A percentile compares a stretch with the other conserved stretches of the same genome.
Conservation (phyloP, 257 asterid genomes). For the Ilex aquifolium region DNA sequence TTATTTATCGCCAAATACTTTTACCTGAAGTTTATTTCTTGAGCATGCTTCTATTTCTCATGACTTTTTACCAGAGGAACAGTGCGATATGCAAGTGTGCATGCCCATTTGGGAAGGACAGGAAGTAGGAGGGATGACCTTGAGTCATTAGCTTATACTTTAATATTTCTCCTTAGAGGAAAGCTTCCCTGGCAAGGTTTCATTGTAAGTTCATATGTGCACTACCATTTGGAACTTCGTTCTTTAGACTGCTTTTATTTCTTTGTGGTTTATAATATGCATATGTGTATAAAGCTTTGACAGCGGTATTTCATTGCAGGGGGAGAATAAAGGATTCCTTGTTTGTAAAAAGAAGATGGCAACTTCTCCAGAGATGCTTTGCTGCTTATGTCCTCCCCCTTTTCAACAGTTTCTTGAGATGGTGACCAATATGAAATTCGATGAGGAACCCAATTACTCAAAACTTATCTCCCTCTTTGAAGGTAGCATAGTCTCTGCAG, state of each 20-base stretch:
- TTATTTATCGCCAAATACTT: too few relatives aligned
- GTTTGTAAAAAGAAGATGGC: constrained; percentile 98
- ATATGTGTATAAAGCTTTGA: too few relatives aligned
- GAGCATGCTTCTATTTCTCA: too few relatives aligned
- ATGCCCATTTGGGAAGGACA: constrained; percentile 97
- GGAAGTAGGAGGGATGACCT: constrained; percentile 99
- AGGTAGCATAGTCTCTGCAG: constrained; percentile 78
- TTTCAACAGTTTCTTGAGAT: constrained; percentile 87
- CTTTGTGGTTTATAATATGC: too few relatives aligned
- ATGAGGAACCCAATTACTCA: constrained; percentile 97
- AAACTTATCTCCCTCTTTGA: constrained; percentile 79
- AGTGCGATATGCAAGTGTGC: constrained; percentile 98
- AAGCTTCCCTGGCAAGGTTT: constrained; percentile 95
- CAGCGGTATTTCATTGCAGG: constrained; percentile 32
- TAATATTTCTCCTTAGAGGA: constrained; percentile 87
- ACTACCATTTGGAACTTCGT: too few relatives aligned
- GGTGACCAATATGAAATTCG: constrained; percentile 94
- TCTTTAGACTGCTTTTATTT: too few relatives aligned
- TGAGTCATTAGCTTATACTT: constrained; percentile 87
- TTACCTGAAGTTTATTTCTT: too few relatives aligned
- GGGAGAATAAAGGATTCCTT: constrained; percentile 93
- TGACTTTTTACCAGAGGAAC: constrained; percentile 62
- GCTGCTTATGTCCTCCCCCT: constrained; percentile 96
- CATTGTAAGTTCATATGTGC: too few relatives aligned
- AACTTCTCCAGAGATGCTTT: constrained; percentile 94